phyloP scores from a whole-genome alignment of 176 grass and related monocot genomes.

The Oryza rufipogon region DNA sequence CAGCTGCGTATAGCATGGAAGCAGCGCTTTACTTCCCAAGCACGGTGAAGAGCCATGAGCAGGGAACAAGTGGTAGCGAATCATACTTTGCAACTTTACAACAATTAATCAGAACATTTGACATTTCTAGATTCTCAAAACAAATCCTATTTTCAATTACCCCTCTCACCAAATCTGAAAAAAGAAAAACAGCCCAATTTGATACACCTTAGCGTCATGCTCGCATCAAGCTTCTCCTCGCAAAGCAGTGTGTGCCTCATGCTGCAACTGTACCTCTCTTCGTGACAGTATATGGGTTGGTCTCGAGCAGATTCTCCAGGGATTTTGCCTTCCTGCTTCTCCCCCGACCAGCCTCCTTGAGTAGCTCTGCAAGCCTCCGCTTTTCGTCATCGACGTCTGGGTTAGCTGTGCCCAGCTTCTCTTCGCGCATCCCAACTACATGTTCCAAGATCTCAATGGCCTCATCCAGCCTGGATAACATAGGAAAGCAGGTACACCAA shows the following conservation, averaged over 20 bases:
- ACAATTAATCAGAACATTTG: conserved; percentile 48
- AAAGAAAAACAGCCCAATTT: conserved; percentile 44
- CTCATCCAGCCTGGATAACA: conserved; percentile 72
- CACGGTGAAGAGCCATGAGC: neutral
- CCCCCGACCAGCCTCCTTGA: conserved; percentile 92
- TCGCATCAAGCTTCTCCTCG: neutral
- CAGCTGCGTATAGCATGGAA: neutral
- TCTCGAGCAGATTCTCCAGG: conserved; percentile 79
- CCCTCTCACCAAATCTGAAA: conserved; percentile 24
- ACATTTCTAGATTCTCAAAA: conserved; percentile 37
- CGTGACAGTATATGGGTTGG: conserved; percentile 50
- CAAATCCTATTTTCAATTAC: conserved; percentile 37
- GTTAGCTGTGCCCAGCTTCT: conserved; percentile 93
- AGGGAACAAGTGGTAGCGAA: conserved; percentile 35
- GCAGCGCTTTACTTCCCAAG: neutral
- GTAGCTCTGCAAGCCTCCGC: conserved; percentile 72
- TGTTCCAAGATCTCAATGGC: conserved; percentile 94
- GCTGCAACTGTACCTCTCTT: conserved; percentile 58
- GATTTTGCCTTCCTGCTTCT: conserved; percentile 83
- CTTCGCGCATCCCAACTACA: conserved; percentile 89
- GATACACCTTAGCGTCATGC: conserved; percentile 31
- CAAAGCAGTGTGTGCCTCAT: conserved; percentile 28
- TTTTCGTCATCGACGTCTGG: conserved; percentile 94
- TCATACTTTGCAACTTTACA: conserved; percentile 55
- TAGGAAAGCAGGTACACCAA: conserved; percentile 12